These are phyloP conservation scores for Pichia cephalocereana DNA, from an alignment of 805 yeast species.

Conservation along the genomic window DNA sequence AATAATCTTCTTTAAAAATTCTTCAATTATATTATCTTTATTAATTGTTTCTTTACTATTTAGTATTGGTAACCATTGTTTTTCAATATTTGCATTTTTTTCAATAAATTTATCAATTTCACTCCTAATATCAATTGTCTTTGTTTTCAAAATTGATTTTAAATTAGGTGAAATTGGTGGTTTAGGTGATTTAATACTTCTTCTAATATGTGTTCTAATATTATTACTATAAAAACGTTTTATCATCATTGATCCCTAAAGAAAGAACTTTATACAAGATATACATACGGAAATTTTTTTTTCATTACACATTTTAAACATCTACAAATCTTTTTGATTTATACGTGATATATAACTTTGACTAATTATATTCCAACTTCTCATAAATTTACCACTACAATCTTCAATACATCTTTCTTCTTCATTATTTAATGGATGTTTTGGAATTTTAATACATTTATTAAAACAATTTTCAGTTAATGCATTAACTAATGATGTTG, in stretches of 20 bases:
- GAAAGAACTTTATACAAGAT: too few relatives aligned
- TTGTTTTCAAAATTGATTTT: too few relatives aligned
- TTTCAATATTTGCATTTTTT: slow-evolving; percentile 10
- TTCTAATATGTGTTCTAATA: too few relatives aligned
- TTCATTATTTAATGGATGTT: slow-evolving; percentile 32
- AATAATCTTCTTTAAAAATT: background rate
- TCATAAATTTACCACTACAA: slow-evolving; percentile 82
- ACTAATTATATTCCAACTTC: slow-evolving; percentile 82
- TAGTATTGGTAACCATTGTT: background rate
- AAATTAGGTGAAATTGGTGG: background rate
- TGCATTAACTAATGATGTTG: slow-evolving; percentile 76
- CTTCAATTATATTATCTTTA: background rate
- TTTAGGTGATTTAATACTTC: background rate
- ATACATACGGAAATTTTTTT: too few relatives aligned
- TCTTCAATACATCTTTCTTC: slow-evolving; percentile 65
- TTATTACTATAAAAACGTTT: too few relatives aligned
- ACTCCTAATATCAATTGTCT: too few relatives aligned
- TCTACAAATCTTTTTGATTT: slow-evolving; percentile 13
- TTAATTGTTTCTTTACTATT: background rate
- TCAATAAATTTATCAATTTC: slow-evolving; percentile 10
- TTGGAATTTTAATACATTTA: slow-evolving; percentile 62
- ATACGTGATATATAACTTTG: slow-evolving; percentile 69
- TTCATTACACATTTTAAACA: too few relatives aligned
- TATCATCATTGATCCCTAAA: too few relatives aligned
- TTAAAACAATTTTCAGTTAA: slow-evolving; percentile 83